Evolutionary conservation across 2,329 filamentous ascomycete species (phyloP), one percentile per base, ranked within the genome.

Genomic region (Lachnellula occidentalis): DNA sequence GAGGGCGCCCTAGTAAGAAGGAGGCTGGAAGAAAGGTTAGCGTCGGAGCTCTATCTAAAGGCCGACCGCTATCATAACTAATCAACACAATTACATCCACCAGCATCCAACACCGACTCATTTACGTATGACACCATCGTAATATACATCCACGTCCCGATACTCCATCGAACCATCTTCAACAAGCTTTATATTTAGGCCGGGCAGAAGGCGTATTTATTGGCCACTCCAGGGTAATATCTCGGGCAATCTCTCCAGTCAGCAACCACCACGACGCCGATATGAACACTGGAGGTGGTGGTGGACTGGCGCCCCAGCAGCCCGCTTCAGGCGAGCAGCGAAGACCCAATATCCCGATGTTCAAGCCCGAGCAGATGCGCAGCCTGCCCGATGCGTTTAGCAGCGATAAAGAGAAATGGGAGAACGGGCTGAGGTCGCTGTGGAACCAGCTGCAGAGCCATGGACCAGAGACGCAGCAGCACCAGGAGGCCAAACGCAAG

Each of bases 381-480:
- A 47, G 51, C 7, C 61, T 70, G 0, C 66, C 67, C 1, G 56
- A 61, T 4, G 52, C 55, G 21, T 69, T 86, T 2, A 72, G 78
- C 1, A 74, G 78, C 1, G 83, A 86, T 54, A 82, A 79, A 61
- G 61, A 62, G 2, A 83, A 82, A 61, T 86, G 85, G 60, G 80
- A 85, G 61, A 69, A 73, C 2, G 82, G 82, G 1, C 70, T 86
- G 0, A 72, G 74, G 9, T 64, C 70, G 1, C 70, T 86, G 0
- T 86, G 80, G 77, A 51, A 58, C 1, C 73, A 70, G 21, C 73
- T 79, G 41, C 76, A 79, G 45, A 76, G 79, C 55, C 76, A 72
- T 19, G 67, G 75, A 0, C 71, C 74, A 1, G 77, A 78, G 21
- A 79, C 78, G 3, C 62, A 64, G 0, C 74, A 78, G 21, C 76